phyloP scores from a whole-genome alignment of 164 flowering plant genomes.

The Chimonanthus praecox region DNA sequence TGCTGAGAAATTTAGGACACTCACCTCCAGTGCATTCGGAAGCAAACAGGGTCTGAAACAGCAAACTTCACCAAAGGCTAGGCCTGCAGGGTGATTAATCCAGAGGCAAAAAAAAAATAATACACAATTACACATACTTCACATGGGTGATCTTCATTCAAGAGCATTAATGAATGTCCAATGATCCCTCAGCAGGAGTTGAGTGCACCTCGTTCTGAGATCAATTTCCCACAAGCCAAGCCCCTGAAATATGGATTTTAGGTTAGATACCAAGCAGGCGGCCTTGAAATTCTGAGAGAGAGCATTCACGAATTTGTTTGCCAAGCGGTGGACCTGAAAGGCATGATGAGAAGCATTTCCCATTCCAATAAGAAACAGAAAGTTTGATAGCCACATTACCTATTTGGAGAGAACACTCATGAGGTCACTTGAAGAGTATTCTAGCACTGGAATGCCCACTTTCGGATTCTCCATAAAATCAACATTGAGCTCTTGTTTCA shows the following conservation, averaged over 20 bases:
- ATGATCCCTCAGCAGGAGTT: background rate
- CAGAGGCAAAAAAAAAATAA: background rate
- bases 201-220: background rate
- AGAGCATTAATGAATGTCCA: background rate
- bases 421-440: conserved; percentile 42
- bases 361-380: background rate
- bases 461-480: conserved; percentile 36
- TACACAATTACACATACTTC: conserved; percentile 6
- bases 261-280: background rate
- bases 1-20: background rate
- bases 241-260: background rate
- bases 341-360: background rate
- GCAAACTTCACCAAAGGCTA: background rate
- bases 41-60: background rate
- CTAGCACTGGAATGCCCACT: conserved; percentile 31
- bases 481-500: conserved; percentile 53
- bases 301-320: background rate
- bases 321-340: background rate
- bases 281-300: background rate
- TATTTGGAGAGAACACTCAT: conserved; percentile 67
- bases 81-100: background rate
- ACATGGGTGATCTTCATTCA: background rate
- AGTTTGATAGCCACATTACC: conserved; percentile 24
- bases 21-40: background rate
- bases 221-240: conserved; percentile 1